Evolutionary conservation across 192 early-diverging fungal genomes (phyloP), one percentile per base, ranked within the genome.

Genomic region (Coemansia sp.): DNA sequence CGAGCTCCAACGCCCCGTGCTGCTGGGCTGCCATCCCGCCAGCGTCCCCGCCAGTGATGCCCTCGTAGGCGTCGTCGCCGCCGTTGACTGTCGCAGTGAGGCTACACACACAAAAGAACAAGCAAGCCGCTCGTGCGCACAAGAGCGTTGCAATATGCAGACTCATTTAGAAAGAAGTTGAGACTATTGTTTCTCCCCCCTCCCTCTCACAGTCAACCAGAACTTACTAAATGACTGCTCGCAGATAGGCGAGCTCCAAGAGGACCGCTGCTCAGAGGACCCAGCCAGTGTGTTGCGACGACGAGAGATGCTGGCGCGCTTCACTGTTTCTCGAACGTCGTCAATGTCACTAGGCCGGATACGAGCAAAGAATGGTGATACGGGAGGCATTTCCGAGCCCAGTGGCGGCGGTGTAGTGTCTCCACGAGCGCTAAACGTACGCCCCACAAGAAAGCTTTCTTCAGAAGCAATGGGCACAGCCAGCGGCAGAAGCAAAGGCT

Each of bases 291-390:
- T 71, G 62, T 68, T 71, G 53, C 77, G 52, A 2, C 47, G n/a
- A 9, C 73, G 66, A 10, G 73, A 64, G 4, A 65, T 30, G 44
- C 69, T 67, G 23, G 73, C 73, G 35, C 63, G 44, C 33, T 63
- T 69, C 38, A 80, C 68, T 6, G 73, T 68, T 44, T 74, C 73
- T 19, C 69, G 61, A 10, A 70, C 70, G 11, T 71, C 66, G 9
- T 38, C 44, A 16, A 81, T 73, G 38, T 76, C 74, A 30, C 61
- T 39, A 1, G 44, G 46, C 44, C 75, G 61, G 43, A 76, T 59
- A 39, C 69, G 66, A 26, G 74, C 53, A 65, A 81, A 81, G 47
- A 81, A 68, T 53, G 79, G 79, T 62, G 79, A 82, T 42, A 62
- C 46, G 49, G 79, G 79, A 43, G 79, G 79, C 79, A 73, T 63